A percentile compares a stretch with the other conserved stretches of the same genome.
phyloP scores from a whole-genome alignment of 192 early-diverging fungal genomes.

The Coemansia sp. region DNA sequence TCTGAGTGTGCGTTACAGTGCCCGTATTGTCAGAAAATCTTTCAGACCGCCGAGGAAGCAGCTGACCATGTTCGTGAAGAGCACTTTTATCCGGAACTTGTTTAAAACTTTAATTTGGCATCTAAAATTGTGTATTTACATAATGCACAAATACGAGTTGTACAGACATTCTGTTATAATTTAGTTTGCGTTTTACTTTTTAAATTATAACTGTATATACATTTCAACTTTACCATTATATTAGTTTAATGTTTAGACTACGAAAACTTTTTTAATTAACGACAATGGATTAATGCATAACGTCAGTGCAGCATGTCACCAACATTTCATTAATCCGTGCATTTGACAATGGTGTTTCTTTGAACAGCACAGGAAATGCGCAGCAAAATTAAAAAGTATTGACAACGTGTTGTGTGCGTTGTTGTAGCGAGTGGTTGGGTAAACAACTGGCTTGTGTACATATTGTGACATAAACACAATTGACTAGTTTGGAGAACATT shows the following conservation, averaged over 20 bases:
- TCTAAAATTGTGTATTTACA: not conserved
- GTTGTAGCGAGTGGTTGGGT: no score
- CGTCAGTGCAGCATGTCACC: not conserved
- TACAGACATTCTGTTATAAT: not conserved
- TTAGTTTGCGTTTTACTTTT: not conserved
- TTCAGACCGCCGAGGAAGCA: not conserved
- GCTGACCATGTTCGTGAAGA: slow-evolving; percentile 10
- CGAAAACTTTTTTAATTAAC: not conserved
- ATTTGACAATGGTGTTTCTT: not conserved
- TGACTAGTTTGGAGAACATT: no score
- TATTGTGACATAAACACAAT: no score
- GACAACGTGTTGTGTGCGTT: no score
- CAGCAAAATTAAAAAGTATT: no score
- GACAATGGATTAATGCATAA: not conserved
- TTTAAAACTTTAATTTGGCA: not conserved
- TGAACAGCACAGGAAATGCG: no score
- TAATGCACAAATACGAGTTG: not conserved
- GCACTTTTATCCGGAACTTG: slow-evolving; percentile 18
- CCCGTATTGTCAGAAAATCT: not conserved
- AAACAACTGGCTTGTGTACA: no score
- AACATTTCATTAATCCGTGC: not conserved
- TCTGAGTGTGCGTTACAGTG: not conserved
- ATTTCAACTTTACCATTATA: not conserved
- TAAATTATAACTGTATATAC: not conserved
- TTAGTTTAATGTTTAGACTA: no score